Percentiles rank a stretch among this genome's conserved stretches.
Evolutionary conservation across 306 rosid genomes (phyloP).

Genomic region (Quercus alba): DNA sequence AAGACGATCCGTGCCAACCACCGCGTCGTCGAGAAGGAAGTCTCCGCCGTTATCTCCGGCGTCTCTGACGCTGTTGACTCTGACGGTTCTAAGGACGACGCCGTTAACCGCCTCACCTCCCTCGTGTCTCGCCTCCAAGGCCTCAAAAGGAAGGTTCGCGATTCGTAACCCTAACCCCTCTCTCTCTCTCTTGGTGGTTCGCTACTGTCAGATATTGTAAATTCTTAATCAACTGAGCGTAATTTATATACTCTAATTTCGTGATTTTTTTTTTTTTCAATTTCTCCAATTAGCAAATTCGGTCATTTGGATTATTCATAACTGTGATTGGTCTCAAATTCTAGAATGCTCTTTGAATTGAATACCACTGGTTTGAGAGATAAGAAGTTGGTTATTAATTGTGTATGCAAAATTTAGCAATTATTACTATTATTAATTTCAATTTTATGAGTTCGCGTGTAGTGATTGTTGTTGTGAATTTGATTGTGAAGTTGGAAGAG

Average conservation of each 20-base stretch:
- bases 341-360: too few relatives aligned
- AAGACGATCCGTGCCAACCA: slow-evolving; percentile 90
- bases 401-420: not conserved
- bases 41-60: slow-evolving; percentile 69
- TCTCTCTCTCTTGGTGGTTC: not conserved
- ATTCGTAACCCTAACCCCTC: slow-evolving; percentile 15
- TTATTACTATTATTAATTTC: not conserved
- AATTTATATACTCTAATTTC: not conserved
- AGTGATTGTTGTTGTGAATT: slow-evolving; percentile 11
- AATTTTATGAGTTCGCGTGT: not conserved
- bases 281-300: not conserved
- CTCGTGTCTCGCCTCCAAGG: slow-evolving; percentile 86
- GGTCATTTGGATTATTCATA: too few relatives aligned
- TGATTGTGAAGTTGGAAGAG: slow-evolving; percentile 68
- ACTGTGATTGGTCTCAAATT: too few relatives aligned
- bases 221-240: not conserved
- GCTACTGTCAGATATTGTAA: not conserved
- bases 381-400: too few relatives aligned
- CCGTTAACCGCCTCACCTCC: slow-evolving; percentile 70
- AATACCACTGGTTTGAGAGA: too few relatives aligned
- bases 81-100: slow-evolving; percentile 53
- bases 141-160: slow-evolving; percentile 76
- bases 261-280: not conserved
- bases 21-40: slow-evolving; percentile 78
- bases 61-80: slow-evolving; percentile 53